Base-by-base conservation (phyloP, 345 rosid genomes). In the Odontarrhena argentea region DNA sequence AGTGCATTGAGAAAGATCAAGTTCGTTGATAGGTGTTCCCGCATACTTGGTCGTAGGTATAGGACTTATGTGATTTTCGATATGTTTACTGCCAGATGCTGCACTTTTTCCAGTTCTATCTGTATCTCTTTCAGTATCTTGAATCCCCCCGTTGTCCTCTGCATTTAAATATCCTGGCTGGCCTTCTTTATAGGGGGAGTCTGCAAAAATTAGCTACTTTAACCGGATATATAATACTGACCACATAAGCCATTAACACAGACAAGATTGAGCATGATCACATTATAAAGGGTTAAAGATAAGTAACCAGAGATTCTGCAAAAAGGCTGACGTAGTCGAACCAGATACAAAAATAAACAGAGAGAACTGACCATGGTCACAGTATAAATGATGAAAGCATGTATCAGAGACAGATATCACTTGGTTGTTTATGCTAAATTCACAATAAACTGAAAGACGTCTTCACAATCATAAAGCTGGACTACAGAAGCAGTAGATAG, bases 1-100 rank as follows among this genome's bases (percentile, higher is more conserved):
- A 72, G 86, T 92, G 76, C 96, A 91, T 65, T 89, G 84, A 66
- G 99, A 91, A 55, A 91, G 87, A 74, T 94, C 99, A 75, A 94
- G 96, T 77, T 94, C 99, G 65, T 87, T 88, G 60, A 94, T 86
- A 47, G 99, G 90, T 64, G 86, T 86, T 77, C 79, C 82, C 63
- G 80, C 41, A 84, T 80, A 80, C 82, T 86, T 90, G 85, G 85
- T 77, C 69, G 95, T 53, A 54, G 81, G 81, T 63, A 75, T 42
- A 30, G 87, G 63, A 70, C 76, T 74, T 78, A 77, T 83, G 52
- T 80, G 85, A 79, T 78, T 77, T 77, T 76, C 86, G 1, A 65
- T 70, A 64, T 85, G 92, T 75, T 80, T 83, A 78, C 72, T 81
- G 55, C 75, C 72, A 47, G 79, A 76, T 22, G 69, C 77, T 57